Evolutionary conservation across 2,329 filamentous ascomycete genomes (phyloP), one percentile per base, ranked within the genome.

Genomic region (Fusarium anguioides): DNA sequence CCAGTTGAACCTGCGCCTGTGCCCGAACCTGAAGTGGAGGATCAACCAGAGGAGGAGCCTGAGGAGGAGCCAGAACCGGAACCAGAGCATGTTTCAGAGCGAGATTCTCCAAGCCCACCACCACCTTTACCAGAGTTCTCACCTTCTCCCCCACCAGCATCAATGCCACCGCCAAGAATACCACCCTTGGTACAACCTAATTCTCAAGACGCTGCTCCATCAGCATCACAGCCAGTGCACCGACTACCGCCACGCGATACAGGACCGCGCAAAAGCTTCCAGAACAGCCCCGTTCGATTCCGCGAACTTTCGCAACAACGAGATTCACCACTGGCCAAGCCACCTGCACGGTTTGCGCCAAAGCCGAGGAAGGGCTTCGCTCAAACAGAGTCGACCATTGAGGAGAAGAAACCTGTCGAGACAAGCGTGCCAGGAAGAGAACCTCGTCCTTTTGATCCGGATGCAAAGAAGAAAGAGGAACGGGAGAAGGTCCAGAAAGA

Each of bases 201-300:
- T 7, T 36, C 67, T 5, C 63, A 50, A 40, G 39, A 35, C 2
- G 53, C 44, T n/a, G 27, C 17, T 3, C 51, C 66, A 9, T 51
- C 67, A 4, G 48, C 49, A 9, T 65, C 63, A 7, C 60, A 61
- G 2, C 69, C 71, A 5, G 57, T 58, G 7, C 50, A 69, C 2
- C 57, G 61, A 29, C 14, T 68, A 3, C 66, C 60, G 0, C 52
- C 86, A 14, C 77, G 79, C 3, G 87, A 89, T 58, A 81, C 84
- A 0, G 79, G 85, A 5, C 86, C 86, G 9, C 85, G 87, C 1
- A 75, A 79, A 20, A 88, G 87, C 2, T 89, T 90, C 26, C 87
- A 89, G 60, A 83, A 83, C 48, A 87, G 85, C 15, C 86, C 87
- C 0, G 86, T 84, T 4, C 81, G 81, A 69, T 80, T 82, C 68